Evolutionary conservation across 257 asterid species (phyloP).

Genomic region (Penstemon barbatus): DNA sequence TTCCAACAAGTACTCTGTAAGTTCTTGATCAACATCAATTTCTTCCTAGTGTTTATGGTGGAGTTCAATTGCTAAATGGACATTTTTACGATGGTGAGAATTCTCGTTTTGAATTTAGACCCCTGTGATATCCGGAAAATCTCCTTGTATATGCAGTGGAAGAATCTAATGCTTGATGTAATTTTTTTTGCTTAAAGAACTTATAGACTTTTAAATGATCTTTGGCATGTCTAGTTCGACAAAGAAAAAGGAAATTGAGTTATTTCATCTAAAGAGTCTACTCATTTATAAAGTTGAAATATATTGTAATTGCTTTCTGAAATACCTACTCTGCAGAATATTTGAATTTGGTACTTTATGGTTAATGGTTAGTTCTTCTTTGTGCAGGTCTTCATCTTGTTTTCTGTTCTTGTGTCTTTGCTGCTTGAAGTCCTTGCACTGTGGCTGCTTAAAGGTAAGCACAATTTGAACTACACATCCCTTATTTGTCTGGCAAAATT

Average conservation of each 20-base stretch:
- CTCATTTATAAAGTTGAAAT: background rate
- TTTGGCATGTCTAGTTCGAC: constrained; percentile 10
- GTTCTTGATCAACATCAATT: constrained; percentile 36
- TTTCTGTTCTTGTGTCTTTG: constrained; percentile 60
- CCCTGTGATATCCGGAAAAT: background rate
- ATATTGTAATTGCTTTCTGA: constrained; percentile 2
- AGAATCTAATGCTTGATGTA: background rate
- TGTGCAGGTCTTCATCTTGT: constrained; percentile 82
- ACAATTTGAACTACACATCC: background rate
- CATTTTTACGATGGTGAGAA: constrained; percentile 9
- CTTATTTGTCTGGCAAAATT: background rate
- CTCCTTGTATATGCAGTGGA: constrained; percentile 24
- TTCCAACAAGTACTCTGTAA: constrained; percentile 90
- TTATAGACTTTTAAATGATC: background rate
- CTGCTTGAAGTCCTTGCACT: constrained; percentile 64
- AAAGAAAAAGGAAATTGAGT: background rate
- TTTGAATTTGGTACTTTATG: too few relatives aligned
- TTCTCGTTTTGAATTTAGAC: background rate
- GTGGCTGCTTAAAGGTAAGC: constrained; percentile 76
- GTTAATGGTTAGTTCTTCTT: background rate
- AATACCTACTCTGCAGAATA: background rate
- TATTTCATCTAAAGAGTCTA: background rate
- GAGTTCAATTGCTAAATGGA: constrained; percentile 21
- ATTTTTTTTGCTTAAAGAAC: constrained; percentile 12
- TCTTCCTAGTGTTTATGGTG: constrained; percentile 25